These are phyloP conservation scores for Tagetes patula DNA, from an alignment of 129 eudicot species.

Conservation along the genomic window DNA sequence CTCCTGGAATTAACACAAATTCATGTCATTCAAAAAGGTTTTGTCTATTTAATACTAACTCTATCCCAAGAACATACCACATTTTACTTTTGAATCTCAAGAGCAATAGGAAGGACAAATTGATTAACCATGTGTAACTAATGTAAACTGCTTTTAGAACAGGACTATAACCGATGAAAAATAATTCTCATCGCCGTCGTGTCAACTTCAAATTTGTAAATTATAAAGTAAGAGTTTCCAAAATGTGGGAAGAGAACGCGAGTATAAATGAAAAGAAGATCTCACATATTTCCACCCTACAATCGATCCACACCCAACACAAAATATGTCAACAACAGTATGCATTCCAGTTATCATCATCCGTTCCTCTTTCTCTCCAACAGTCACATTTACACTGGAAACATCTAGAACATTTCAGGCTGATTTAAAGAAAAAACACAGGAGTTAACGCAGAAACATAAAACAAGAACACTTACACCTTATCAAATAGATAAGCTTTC, in stretches of 20 bases:
- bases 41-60: not conserved
- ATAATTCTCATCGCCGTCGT: not conserved
- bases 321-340: conserved; percentile 78
- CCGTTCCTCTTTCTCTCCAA: conserved; percentile 82
- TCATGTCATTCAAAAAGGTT: not conserved
- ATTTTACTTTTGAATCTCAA: conserved; percentile 13
- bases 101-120: not conserved
- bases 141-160: not conserved
- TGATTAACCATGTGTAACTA: not conserved
- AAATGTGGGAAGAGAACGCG: not conserved
- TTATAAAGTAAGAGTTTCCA: not conserved
- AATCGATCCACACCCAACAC: conserved; percentile 82
- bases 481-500: conserved; percentile 72
- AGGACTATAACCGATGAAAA: not conserved
- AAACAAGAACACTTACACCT: conserved; percentile 58
- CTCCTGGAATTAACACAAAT: conserved; percentile 42
- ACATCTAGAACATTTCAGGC: not conserved
- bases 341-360: conserved; percentile 93
- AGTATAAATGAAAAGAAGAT: not conserved
- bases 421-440: not conserved
- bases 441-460: not conserved
- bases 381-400: conserved; percentile 69
- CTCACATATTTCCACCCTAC: conserved; percentile 97
- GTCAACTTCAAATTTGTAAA: not conserved
- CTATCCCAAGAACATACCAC: not conserved